These are phyloP conservation scores for Hydnomerulius pinastri DNA, from an alignment of 768 basidiomycete species.

Conservation along the genomic window DNA sequence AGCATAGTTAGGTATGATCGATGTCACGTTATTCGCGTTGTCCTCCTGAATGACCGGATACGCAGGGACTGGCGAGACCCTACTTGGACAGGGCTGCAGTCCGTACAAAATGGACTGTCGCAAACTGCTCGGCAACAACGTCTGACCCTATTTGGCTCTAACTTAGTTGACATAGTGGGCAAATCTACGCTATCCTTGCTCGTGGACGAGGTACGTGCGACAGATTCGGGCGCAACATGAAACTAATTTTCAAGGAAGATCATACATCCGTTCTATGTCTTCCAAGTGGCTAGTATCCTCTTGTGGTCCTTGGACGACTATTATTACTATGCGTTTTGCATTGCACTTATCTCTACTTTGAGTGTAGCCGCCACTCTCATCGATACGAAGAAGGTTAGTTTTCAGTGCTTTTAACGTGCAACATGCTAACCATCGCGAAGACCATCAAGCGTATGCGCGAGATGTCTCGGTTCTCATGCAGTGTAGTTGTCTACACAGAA, in stretches of 20 bases:
- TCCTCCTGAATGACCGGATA: too few relatives aligned
- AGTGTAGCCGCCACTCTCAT: slow-evolving; percentile 86
- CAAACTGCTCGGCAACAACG: slow-evolving; percentile 62
- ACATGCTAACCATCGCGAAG: slow-evolving; percentile 38
- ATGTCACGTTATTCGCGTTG: too few relatives aligned
- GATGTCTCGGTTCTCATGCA: slow-evolving; percentile 90
- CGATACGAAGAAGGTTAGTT: slow-evolving; percentile 82
- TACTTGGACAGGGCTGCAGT: slow-evolving; percentile 60
- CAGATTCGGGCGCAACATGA: not conserved
- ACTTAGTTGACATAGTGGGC: slow-evolving; percentile 87
- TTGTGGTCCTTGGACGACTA: slow-evolving; percentile 96
- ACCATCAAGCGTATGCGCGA: slow-evolving; percentile 93
- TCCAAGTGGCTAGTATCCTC: slow-evolving; percentile 93
- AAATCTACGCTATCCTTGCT: slow-evolving; percentile 79
- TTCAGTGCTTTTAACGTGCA: not conserved
- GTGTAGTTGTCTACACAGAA: slow-evolving; percentile 67
- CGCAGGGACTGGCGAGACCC: slow-evolving; percentile 89
- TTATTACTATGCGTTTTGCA: slow-evolving; percentile 97
- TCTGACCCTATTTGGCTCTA: slow-evolving; percentile 73
- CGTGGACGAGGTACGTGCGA: slow-evolving; percentile 78
- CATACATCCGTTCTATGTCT: slow-evolving; percentile 97
- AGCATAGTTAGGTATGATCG: slow-evolving; percentile 81
- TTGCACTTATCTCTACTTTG: slow-evolving; percentile 83
- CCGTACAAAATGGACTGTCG: slow-evolving; percentile 67
- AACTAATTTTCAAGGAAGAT: slow-evolving; percentile 47